phyloP scores from a whole-genome alignment of 139 green algal genomes.

The Picochlorum sp. region DNA sequence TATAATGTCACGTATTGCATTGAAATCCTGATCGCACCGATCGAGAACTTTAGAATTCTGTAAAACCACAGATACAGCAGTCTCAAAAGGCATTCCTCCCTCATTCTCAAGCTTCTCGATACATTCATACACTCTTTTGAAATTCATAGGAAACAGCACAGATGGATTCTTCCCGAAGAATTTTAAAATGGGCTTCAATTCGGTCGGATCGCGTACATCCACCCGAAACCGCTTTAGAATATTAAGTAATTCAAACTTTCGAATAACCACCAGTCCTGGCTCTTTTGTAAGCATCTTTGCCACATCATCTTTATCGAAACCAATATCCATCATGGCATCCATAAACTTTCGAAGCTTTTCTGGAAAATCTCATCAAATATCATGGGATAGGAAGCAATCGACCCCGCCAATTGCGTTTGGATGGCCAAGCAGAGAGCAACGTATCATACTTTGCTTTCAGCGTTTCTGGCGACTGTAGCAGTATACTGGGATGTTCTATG shows the following conservation, averaged over 20 bases:
- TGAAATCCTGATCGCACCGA: no score
- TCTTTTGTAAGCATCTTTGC: background rate
- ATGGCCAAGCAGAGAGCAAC: background rate
- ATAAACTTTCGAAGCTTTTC: background rate
- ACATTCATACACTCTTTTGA: no score
- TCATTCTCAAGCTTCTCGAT: no score
- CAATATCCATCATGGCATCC: constrained; percentile 7
- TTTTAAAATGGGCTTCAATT: background rate
- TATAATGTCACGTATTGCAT: no score
- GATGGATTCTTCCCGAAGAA: background rate
- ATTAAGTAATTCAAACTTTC: background rate
- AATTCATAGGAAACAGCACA: no score
- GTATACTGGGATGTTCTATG: constrained; percentile 17
- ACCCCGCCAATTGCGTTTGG: background rate
- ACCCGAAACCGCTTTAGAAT: background rate
- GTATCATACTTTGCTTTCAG: background rate
- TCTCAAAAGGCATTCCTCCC: no score
- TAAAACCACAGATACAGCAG: no score
- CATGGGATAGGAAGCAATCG: background rate
- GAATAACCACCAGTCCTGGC: background rate
- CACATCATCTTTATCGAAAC: constrained; percentile 1
- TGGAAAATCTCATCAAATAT: constrained; percentile 8
- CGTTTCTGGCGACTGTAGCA: constrained; percentile 9
- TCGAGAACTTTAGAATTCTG: no score
- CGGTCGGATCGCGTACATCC: background rate